A percentile compares a stretch with the other conserved stretches of the same genome.
Conservation (phyloP, 805 yeast genomes). For the Schizosaccharomyces lindneri region DNA sequence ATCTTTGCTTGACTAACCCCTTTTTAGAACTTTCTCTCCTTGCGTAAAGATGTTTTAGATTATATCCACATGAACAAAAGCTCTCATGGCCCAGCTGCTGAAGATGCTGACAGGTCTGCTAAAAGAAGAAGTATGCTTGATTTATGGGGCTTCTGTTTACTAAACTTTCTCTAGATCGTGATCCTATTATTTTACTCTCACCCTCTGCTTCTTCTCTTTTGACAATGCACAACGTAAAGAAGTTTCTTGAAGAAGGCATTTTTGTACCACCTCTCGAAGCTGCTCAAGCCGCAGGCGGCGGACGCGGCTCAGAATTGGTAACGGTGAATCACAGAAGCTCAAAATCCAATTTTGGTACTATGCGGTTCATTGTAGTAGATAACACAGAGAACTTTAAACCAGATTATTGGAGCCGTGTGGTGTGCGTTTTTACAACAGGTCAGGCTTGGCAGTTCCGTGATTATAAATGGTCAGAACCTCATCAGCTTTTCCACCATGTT, state of each 20-base stretch:
- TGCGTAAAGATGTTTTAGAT: slow-evolving; percentile 4
- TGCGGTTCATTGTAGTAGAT: slow-evolving; percentile 59
- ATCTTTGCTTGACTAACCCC: not conserved
- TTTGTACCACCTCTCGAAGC: slow-evolving; percentile 24
- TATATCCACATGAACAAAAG: slow-evolving; percentile 4
- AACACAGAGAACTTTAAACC: slow-evolving; percentile 75
- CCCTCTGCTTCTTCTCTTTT: slow-evolving; percentile 57
- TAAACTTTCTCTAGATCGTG: slow-evolving; percentile 16
- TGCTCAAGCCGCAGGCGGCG: slow-evolving; percentile 10
- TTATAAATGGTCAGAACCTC: slow-evolving; percentile 65
- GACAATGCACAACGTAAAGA: slow-evolving; percentile 38
- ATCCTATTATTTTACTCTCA: slow-evolving; percentile 52
- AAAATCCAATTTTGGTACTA: slow-evolving; percentile 17
- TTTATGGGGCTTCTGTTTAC: not conserved
- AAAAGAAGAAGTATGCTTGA: not conserved
- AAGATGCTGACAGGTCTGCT: not conserved
- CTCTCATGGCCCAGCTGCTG: not conserved
- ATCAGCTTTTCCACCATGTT: slow-evolving; percentile 52
- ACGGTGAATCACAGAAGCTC: not conserved
- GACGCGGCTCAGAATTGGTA: slow-evolving; percentile 4
- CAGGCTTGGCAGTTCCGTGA: slow-evolving; percentile 89
- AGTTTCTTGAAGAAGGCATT: slow-evolving; percentile 49
- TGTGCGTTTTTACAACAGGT: slow-evolving; percentile 88
- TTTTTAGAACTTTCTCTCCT: not conserved
- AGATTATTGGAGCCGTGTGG: slow-evolving; percentile 93